Evolutionary conservation across 331 rosid species (phyloP).

Genomic region (Cydonia oblonga): DNA sequence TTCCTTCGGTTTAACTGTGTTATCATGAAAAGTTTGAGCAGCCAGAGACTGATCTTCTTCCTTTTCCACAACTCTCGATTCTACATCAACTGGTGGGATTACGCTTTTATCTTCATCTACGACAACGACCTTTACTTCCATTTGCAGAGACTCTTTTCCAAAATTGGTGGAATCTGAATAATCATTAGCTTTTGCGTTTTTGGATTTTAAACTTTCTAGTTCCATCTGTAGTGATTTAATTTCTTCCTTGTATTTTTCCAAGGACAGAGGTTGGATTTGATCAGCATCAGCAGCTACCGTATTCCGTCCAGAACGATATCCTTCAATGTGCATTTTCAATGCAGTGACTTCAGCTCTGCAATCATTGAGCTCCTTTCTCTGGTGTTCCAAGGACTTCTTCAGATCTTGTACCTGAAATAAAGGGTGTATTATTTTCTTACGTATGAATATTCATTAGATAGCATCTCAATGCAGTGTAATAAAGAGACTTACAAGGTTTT

Average conservation of each 20-base stretch:
- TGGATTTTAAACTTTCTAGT: slow-evolving; percentile 53
- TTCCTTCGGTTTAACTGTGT: slow-evolving; percentile 32
- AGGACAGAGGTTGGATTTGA: slow-evolving; percentile 34
- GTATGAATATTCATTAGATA: slow-evolving; percentile 1
- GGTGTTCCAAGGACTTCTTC: slow-evolving; percentile 69
- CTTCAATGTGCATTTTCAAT: slow-evolving; percentile 74
- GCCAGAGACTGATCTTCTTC: slow-evolving; percentile 30
- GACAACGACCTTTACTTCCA: slow-evolving; percentile 57
- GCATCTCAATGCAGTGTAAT: slow-evolving; percentile 11
- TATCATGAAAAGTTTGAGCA: slow-evolving; percentile 25
- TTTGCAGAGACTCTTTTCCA: slow-evolving; percentile 29
- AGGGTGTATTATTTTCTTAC: not conserved
- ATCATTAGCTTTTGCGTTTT: slow-evolving; percentile 22
- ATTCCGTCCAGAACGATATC: slow-evolving; percentile 41
- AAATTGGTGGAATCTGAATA: slow-evolving; percentile 23
- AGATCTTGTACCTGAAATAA: slow-evolving; percentile 52
- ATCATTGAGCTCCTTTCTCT: slow-evolving; percentile 66
- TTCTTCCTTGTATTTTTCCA: slow-evolving; percentile 70
- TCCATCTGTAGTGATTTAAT: slow-evolving; percentile 61
- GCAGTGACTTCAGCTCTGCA: slow-evolving; percentile 85
- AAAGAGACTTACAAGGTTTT: slow-evolving; percentile 48
- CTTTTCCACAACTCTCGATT: slow-evolving; percentile 19
- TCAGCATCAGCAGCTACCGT: slow-evolving; percentile 30
- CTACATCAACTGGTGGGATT: slow-evolving; percentile 28
- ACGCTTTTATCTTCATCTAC: slow-evolving; percentile 63